Evolutionary conservation across 2,329 filamentous ascomycete genomes (phyloP), one percentile per base, ranked within the genome.

Genomic region (Colletotrichum filicis): DNA sequence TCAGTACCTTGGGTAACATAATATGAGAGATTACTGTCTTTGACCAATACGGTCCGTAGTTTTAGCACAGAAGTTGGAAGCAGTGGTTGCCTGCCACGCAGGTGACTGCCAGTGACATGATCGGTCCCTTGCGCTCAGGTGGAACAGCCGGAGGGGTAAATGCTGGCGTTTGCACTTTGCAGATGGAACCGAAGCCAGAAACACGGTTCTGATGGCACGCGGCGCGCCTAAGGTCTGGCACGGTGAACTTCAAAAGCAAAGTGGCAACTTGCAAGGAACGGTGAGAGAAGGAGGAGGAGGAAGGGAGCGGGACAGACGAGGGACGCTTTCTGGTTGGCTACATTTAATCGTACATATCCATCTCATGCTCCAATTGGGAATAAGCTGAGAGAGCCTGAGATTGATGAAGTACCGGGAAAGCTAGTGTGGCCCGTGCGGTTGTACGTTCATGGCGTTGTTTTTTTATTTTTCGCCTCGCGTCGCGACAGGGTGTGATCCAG

Each of bases 401-500:
- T 49, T n/a, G 42, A n/a, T n/a, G 19, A 49, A 16, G 42, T 49
- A 49, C 42, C 19, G 7, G 19, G 19, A n/a, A 49, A n/a, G 16
- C 42, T 3, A 7, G 16, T 42, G 42, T 49, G 42, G 42, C 7
- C 42, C 19, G 42, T 49, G 42, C 19, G 7, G 16, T n/a, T 49
- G 42, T 49, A 19, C 42, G 19, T 49, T 49, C 19, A 19, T 49
- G 42, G 19, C 35, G 59, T 66, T 70, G 57, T 71, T 72, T 67
- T 52, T 56, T 19, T n/a, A 49, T 32, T 49, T 57, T 52, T 61
- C 19, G 14, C 4, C 24, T 67, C 62, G 61, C 56, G 26, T 67
- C 71, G 62, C 49, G 69, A 56, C 69, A 37, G 26, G 52, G 46
- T 53, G 46, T 64, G 35, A 22, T 60, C 19, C 22, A 37, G 32